These are phyloP conservation scores for Helotiales sp. DNA, from an alignment of 2,329 filamentous ascomycete genomes.

Conservation along the genomic window DNA sequence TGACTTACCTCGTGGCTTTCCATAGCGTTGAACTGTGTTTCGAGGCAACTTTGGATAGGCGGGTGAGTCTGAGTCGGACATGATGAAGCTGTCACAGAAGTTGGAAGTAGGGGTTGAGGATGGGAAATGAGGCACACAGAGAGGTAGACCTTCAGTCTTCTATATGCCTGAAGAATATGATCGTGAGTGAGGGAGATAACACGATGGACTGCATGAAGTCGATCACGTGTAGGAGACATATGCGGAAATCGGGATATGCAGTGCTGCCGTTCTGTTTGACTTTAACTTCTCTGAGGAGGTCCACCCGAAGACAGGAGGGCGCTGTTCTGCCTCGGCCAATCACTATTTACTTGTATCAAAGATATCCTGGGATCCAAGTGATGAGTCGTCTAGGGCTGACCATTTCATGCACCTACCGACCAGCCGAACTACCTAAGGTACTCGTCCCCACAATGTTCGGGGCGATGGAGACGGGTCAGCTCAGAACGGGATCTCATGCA, in stretches of 20 bases:
- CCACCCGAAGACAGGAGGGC: neutral
- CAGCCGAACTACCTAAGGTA: too few species aligned
- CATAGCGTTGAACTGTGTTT: constrained; percentile 37
- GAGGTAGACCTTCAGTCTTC: too few species aligned
- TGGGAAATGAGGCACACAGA: neutral
- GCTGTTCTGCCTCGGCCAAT: neutral
- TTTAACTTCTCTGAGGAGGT: constrained; percentile 3
- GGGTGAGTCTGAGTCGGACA: constrained; percentile 21
- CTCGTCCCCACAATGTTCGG: constrained; percentile 11
- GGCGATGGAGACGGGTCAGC: neutral
- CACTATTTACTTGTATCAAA: neutral
- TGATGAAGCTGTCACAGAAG: constrained; percentile 1
- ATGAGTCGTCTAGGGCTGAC: neutral
- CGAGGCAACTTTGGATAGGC: constrained; percentile 34
- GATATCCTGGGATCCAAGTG: neutral
- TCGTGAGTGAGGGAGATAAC: neutral
- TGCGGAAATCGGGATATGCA: neutral
- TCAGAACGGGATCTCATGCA: neutral
- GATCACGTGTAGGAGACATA: neutral
- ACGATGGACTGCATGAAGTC: neutral
- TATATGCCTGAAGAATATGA: neutral
- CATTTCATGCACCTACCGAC: neutral
- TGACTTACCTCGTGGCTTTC: constrained; percentile 31
- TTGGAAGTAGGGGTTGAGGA: neutral
- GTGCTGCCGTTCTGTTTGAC: constrained; percentile 2